Evolutionary conservation across 2,329 filamentous ascomycete species (phyloP).

Genomic region (Hymenoscyphus albidus): DNA sequence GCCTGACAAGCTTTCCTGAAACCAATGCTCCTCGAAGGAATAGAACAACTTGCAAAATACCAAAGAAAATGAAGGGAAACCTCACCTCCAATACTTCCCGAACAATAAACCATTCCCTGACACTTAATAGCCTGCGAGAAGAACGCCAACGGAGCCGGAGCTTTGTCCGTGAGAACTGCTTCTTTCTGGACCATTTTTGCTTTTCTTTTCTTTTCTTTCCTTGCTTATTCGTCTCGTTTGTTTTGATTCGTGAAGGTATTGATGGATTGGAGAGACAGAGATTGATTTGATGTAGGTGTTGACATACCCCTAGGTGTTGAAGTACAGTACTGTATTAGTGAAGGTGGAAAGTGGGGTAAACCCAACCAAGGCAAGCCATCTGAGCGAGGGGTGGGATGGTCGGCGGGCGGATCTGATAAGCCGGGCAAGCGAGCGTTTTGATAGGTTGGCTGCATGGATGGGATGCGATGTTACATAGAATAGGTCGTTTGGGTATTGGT

Average conservation of each 20-base stretch:
- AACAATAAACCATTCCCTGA: conserved; percentile 69
- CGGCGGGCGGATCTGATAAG: too few relatives aligned
- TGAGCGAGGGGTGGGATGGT: too few relatives aligned
- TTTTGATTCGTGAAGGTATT: too few relatives aligned
- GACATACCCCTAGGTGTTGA: too few relatives aligned
- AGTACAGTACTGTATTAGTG: too few relatives aligned
- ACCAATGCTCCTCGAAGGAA: not conserved
- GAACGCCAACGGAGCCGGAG: conserved; percentile 50
- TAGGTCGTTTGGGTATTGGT: not conserved
- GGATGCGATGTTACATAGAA: too few relatives aligned
- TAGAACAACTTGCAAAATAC: not conserved
- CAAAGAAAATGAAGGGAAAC: not conserved
- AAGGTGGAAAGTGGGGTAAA: too few relatives aligned
- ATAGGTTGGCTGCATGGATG: too few relatives aligned
- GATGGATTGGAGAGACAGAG: too few relatives aligned
- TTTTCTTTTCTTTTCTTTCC: not conserved
- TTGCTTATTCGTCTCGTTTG: not conserved
- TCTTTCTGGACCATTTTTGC: conserved; percentile 27
- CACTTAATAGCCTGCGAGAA: conserved; percentile 59
- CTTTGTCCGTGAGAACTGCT: conserved; percentile 32
- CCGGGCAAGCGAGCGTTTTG: too few relatives aligned
- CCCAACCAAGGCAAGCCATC: too few relatives aligned
- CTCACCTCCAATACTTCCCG: conserved; percentile 50
- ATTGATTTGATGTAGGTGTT: too few relatives aligned
- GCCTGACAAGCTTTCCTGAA: not conserved